A percentile compares a stretch with the other conserved stretches of the same genome.
phyloP scores from a whole-genome alignment of 805 yeast species.

The Candida tallmaniae region DNA sequence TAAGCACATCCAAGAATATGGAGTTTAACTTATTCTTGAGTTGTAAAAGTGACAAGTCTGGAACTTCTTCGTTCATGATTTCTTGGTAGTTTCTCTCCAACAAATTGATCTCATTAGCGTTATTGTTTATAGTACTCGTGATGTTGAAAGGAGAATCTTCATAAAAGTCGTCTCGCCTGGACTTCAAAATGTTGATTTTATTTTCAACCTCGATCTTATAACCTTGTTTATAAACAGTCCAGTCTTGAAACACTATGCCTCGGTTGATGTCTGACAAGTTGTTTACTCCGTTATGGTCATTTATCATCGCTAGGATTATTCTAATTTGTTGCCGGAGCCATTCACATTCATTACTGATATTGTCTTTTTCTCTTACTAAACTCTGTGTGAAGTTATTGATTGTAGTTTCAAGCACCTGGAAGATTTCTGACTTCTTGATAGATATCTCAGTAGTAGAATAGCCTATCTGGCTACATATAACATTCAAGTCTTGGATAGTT shows the following conservation, averaged over 20 bases:
- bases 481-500: constrained; percentile 39
- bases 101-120: constrained; percentile 11
- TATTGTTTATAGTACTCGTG: constrained; percentile 15
- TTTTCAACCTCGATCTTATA: constrained; percentile 14
- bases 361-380: constrained; percentile 33
- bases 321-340: constrained; percentile 42
- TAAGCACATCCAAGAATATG: constrained; percentile 32
- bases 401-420: constrained; percentile 45
- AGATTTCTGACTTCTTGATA: constrained; percentile 46
- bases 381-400: constrained; percentile 35
- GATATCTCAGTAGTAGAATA: constrained; percentile 47
- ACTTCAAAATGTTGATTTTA: constrained; percentile 8
- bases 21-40: constrained; percentile 27
- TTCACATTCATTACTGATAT: constrained; percentile 39
- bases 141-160: constrained; percentile 28
- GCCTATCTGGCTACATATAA: constrained; percentile 50
- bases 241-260: constrained; percentile 30
- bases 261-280: constrained; percentile 18
- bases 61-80: constrained; percentile 18
- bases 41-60: constrained; percentile 27
- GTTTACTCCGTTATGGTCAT: constrained; percentile 30
- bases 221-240: constrained; percentile 23
- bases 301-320: constrained; percentile 35
- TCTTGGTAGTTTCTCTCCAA: constrained; percentile 23
- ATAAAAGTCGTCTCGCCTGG: constrained; percentile 17